Base-by-base conservation (phyloP, 148 eudicot species). In the Dysphania ambrosioides region DNA sequence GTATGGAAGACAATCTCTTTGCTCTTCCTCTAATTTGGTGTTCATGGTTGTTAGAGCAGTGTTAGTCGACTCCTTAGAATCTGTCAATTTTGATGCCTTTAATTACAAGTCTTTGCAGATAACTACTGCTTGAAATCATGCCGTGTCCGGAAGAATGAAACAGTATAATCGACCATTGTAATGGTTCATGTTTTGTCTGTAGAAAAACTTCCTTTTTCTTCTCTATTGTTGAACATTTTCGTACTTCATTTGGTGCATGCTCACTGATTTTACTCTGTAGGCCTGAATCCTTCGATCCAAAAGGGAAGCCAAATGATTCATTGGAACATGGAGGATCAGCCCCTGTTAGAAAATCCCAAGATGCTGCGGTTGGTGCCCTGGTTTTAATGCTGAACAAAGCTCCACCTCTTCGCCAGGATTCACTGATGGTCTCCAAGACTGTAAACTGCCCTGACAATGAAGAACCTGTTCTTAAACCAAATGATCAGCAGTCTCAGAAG, bases 341-440 rank as follows among this genome's bases (percentile, higher is more conserved):
- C 21, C 79, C 75, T 47, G 76, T 56, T 55, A 82, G 77, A 60
- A 88, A 76, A 77, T 86, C 87, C 51, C 86, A 81, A 61, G 85
- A 86, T 55, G 84, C 89, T 19, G 87, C 78, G 15, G 82, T 86
- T 74, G 87, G 88, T 74, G 88, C 88, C 60, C 82, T 84, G 42
- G 82, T 87, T 67, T 78, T 77, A 19, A 79, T 88, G 89, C 71
- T 88, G 82, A 84, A 85, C 59, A 88, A 81, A 83, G 89, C 88
- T 55, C 88, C 88, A 16, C 86, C 89, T 61, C 92, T 88, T n/a
- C n/a, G n/a, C n/a, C n/a, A n/a, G n/a, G n/a, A n/a, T n/a, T n/a
- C 71, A 6, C 38, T 77, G 38, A 27, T 49, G 51, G 51, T 66
- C 63, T 81, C 88, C 5, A 82, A 69, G 68, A 38, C 81, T 42